Base-by-base conservation (phyloP, 2,329 filamentous ascomycete genomes). In the Pochonia chlamydosporia region DNA sequence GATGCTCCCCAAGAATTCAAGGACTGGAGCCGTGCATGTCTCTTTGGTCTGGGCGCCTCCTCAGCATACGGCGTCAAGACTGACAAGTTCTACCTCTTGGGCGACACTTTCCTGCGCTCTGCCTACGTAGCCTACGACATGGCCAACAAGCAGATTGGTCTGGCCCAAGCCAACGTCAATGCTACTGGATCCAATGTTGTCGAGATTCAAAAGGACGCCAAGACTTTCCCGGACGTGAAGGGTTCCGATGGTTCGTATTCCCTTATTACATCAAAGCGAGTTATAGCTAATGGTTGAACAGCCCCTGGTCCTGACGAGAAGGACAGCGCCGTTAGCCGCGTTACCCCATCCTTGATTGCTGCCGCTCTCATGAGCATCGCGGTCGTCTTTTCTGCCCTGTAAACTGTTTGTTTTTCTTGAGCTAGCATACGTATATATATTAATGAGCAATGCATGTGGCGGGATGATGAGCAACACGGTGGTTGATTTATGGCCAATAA, bases 121-220 rank as follows among this genome's bases (percentile, higher is more conserved):
- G 75, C 75, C 20, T 81, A 81, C 56, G 73, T 78, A 43, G 76
- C 79, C 46, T 79, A 78, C 58, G 75, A 81, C 54, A 59, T 79
- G 36, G 65, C 63, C 46, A 71, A 76, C 60, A 57, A 73, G 54
- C 63, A 75, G 62, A 65, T 81, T 46, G 75, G 65, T 48, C 57
- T 81, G 4, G 76, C 75, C 11, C 76, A 76, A 63, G 69, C 78
- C 42, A 77, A 76, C 52, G 58, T 76, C 45, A 73, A 75, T 57
- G 64, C 64, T 50, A 70, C 67, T 25, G 57, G 62, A 20, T 68
- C 63, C 40, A 67, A 69, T 49, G 56, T 81, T 18, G 57, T 78
- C 33, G 71, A 74, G 56, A 69, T 81, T 50, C 59, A 59, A 21
- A 60, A 58, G 11, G 55, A 56, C 41, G 62, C 61, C 40, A 64